Conservation (phyloP, 371 early-diverging fungal genomes). For the Mucor sp. region DNA sequence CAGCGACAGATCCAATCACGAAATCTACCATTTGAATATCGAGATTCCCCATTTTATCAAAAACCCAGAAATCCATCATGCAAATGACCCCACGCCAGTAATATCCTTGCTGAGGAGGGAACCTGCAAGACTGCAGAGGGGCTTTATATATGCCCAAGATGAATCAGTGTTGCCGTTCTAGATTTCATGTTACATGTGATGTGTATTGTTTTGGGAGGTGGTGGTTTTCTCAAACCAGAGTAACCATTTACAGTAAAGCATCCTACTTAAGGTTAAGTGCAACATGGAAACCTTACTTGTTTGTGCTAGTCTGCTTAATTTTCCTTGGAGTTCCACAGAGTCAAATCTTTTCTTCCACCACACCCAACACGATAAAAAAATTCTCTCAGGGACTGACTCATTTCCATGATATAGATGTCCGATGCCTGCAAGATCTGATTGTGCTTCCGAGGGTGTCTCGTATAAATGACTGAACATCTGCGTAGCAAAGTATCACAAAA, state of each 20-base stretch:
- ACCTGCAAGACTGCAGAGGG: background rate
- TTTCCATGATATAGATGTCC: background rate
- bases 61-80: background rate
- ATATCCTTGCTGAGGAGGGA: background rate
- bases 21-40: background rate
- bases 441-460: background rate
- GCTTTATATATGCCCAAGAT: too few species aligned
- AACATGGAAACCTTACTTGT: background rate
- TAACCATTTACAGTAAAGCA: background rate
- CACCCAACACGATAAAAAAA: background rate
- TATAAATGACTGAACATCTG: background rate
- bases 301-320: background rate
- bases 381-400: constrained; percentile 3
- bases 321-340: background rate
- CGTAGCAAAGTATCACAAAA: constrained; percentile 2
- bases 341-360: background rate
- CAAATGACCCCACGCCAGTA: background rate
- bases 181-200: background rate
- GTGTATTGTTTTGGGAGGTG: background rate
- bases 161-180: too few species aligned
- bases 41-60: background rate
- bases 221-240: background rate
- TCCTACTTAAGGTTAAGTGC: background rate
- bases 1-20: background rate
- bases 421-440: background rate